Conservation (phyloP, 2,329 filamentous ascomycete genomes). For the Alternaria brassicae region DNA sequence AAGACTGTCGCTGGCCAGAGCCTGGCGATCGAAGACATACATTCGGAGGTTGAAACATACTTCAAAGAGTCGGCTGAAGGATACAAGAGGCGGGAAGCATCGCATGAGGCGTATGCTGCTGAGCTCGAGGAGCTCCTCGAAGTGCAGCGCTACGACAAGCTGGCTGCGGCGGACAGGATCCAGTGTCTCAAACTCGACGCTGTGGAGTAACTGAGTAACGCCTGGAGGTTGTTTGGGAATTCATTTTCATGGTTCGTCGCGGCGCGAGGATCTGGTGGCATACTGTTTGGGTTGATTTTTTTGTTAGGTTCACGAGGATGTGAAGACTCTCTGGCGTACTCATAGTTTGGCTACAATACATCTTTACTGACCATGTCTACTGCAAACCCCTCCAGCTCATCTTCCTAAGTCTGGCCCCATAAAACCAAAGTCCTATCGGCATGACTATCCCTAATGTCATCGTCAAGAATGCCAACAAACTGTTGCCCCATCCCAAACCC, state of each 20-base stretch:
- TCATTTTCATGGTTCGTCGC: neutral
- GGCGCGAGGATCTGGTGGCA: neutral
- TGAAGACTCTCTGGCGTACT: neutral
- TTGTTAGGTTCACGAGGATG: neutral
- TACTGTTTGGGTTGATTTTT: neutral
- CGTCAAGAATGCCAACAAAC: constrained; percentile 60
- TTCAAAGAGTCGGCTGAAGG: neutral
- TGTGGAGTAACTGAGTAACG: neutral
- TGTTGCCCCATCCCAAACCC: constrained; percentile 67
- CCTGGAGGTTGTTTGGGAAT: neutral
- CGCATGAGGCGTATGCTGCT: neutral
- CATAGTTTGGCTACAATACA: neutral
- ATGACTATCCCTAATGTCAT: constrained; percentile 57
- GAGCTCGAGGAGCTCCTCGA: constrained; percentile 1
- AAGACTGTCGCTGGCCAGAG: neutral
- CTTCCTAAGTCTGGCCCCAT: constrained; percentile 45
- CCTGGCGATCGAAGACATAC: neutral
- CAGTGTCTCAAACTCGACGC: neutral
- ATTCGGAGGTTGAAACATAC: neutral
- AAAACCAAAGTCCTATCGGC: constrained; percentile 55
- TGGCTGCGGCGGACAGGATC: neutral
- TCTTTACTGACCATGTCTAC: neutral
- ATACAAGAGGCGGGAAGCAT: neutral
- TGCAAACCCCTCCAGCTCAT: constrained; percentile 28
- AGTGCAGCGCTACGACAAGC: neutral